These are phyloP conservation scores for Guadua angustifolia DNA, from an alignment of 176 grass and related monocot species.

Conservation along the genomic window DNA sequence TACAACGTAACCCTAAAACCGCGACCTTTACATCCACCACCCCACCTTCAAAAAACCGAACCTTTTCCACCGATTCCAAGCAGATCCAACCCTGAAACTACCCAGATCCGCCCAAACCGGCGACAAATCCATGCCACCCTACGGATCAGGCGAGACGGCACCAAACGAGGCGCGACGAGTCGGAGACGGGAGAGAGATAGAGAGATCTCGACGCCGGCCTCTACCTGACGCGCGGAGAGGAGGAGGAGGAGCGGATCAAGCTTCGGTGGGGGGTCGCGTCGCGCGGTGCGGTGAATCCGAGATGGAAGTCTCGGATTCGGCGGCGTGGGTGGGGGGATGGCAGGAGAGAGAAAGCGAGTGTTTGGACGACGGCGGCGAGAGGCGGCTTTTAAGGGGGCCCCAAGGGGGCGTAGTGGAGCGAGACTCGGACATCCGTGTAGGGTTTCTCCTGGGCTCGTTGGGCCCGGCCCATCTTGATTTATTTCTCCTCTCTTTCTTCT, in stretches of 20 bases:
- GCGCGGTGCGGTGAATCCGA: slow-evolving; percentile 50
- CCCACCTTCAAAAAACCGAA: neutral
- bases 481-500: too few relatives aligned
- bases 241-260: slow-evolving; percentile 39
- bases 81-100: neutral
- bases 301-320: slow-evolving; percentile 57
- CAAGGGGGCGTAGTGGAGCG: too few relatives aligned
- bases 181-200: too few relatives aligned
- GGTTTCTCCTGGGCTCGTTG: slow-evolving; percentile 43
- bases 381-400: too few relatives aligned
- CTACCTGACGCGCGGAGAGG: slow-evolving; percentile 42
- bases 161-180: neutral
- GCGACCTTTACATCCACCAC: neutral
- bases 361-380: slow-evolving; percentile 53
- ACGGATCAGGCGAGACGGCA: slow-evolving; percentile 21
- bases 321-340: slow-evolving; percentile 32
- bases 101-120: neutral
- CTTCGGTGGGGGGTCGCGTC: neutral
- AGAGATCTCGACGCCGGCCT: neutral
- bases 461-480: neutral
- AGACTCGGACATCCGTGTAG: slow-evolving; percentile 34
- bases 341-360: slow-evolving; percentile 65
- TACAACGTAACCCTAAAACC: neutral
- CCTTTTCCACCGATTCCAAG: neutral
- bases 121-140: neutral